phyloP scores from a whole-genome alignment of 2,329 filamentous ascomycete genomes.

The Nemania sp. region DNA sequence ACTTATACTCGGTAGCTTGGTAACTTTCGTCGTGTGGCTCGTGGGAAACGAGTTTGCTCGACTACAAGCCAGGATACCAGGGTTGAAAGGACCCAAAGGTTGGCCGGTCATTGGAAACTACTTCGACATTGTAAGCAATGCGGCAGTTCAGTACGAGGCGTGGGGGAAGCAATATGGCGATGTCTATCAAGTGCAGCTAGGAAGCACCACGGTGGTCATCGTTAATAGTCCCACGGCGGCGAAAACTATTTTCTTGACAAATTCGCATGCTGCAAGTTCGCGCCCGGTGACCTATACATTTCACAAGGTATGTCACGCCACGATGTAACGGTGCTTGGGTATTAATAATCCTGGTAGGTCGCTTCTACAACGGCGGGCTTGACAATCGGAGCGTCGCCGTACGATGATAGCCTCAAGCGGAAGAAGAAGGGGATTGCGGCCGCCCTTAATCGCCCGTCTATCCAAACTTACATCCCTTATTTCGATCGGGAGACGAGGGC shows the following conservation, averaged over 20 bases:
- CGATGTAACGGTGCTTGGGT: not conserved
- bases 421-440: constrained; percentile 83
- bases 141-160: constrained; percentile 60
- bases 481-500: constrained; percentile 80
- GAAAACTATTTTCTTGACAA: constrained; percentile 79
- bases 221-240: constrained; percentile 83
- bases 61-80: constrained; percentile 43
- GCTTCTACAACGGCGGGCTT: constrained; percentile 82
- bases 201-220: constrained; percentile 79
- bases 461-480: constrained; percentile 84
- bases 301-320: constrained; percentile 69
- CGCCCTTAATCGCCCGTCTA: constrained; percentile 79
- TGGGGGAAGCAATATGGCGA: constrained; percentile 72
- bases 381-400: constrained; percentile 86
- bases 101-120: constrained; percentile 70
- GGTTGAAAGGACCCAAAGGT: constrained; percentile 46
- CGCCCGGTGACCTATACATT: constrained; percentile 84
- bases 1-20: constrained; percentile 19
- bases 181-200: constrained; percentile 75
- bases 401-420: constrained; percentile 83
- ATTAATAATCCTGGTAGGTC: constrained; percentile 37
- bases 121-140: constrained; percentile 70
- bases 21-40: constrained; percentile 39
- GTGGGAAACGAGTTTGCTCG: constrained; percentile 47
- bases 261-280: constrained; percentile 82